These are phyloP conservation scores for Avena eriantha DNA, from an alignment of 176 grass and related monocot species.

Conservation along the genomic window DNA sequence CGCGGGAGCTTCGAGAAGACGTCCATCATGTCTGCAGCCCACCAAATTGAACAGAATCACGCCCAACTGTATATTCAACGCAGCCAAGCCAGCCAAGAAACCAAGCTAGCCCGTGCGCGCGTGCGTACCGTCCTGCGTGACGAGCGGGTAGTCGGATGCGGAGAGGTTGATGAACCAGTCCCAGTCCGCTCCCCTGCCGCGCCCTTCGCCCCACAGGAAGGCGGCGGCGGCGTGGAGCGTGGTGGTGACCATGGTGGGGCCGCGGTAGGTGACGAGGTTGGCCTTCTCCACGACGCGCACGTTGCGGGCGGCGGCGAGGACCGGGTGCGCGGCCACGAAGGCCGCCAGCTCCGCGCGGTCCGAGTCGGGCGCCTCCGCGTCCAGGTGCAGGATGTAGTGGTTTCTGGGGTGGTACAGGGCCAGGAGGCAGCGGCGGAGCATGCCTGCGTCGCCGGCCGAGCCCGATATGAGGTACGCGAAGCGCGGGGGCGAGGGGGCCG, in stretches of 20 bases:
- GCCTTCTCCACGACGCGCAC: conserved; percentile 71
- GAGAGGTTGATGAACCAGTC: conserved; percentile 96
- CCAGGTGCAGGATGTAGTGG: conserved; percentile 86
- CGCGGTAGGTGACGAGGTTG: conserved; percentile 85
- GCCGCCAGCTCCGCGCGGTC: conserved; percentile 54
- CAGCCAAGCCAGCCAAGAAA: neutral
- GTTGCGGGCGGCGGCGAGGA: conserved; percentile 52
- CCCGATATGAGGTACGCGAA: conserved; percentile 87
- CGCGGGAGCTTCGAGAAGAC: conserved; percentile 81
- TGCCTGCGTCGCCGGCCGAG: conserved; percentile 52
- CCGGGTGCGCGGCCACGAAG: conserved; percentile 58
- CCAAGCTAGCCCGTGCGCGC: neutral
- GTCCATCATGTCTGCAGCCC: conserved; percentile 68
- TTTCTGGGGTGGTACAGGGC: conserved; percentile 84
- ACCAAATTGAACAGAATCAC: neutral
- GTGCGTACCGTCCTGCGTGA: conserved; percentile 74
- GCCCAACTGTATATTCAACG: neutral
- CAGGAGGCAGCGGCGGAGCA: conserved; percentile 64
- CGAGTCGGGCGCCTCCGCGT: conserved; percentile 61
- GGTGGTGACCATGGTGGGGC: conserved; percentile 91
- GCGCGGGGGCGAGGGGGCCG: conserved; percentile 24
- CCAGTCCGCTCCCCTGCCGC: conserved; percentile 46
- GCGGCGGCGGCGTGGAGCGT: conserved; percentile 75
- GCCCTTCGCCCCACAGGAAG: conserved; percentile 53
- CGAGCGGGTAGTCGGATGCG: conserved; percentile 82